Evolutionary conservation across 192 early-diverging fungal species (phyloP).

Genomic region (Umbelopsis isabellina): DNA sequence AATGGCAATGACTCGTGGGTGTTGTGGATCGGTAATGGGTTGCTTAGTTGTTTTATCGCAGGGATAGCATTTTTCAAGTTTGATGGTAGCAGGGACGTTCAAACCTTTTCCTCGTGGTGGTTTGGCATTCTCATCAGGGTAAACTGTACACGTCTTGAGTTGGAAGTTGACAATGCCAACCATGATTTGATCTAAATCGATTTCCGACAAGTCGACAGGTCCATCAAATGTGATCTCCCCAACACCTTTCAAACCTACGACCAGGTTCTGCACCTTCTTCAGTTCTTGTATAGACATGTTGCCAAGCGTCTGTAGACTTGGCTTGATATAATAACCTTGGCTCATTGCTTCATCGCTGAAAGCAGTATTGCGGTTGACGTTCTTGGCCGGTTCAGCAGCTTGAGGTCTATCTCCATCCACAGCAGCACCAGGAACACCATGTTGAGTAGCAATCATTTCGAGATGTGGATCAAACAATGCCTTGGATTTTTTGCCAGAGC

Average conservation of each 20-base stretch:
- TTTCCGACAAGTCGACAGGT: conserved; percentile 81
- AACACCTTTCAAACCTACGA: conserved; percentile 64
- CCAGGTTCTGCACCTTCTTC: conserved; percentile 72
- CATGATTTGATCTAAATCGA: conserved; percentile 64
- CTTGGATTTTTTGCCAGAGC: conserved; percentile 17
- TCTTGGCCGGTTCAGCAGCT: neutral
- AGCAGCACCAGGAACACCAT: neutral
- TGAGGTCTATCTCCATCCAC: neutral
- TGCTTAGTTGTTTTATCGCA: conserved; percentile 76
- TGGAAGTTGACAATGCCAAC: conserved; percentile 81
- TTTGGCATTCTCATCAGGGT: conserved; percentile 80
- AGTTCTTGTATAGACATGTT: conserved; percentile 71
- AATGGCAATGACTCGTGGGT: conserved; percentile 71
- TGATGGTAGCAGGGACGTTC: conserved; percentile 84
- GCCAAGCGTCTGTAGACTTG: conserved; percentile 72
- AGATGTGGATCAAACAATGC: conserved; percentile 23
- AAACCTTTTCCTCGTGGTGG: conserved; percentile 83
- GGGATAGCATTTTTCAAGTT: conserved; percentile 82
- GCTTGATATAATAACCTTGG: conserved; percentile 77
- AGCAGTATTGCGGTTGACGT: conserved; percentile 9
- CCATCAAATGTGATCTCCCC: conserved; percentile 80
- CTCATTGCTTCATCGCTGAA: conserved; percentile 30
- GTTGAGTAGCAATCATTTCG: conserved; percentile 19
- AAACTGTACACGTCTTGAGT: conserved; percentile 73
- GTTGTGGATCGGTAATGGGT: conserved; percentile 65